Conservation (phyloP, 2,329 filamentous ascomycete genomes). For the Chaetomiaceae sp. region DNA sequence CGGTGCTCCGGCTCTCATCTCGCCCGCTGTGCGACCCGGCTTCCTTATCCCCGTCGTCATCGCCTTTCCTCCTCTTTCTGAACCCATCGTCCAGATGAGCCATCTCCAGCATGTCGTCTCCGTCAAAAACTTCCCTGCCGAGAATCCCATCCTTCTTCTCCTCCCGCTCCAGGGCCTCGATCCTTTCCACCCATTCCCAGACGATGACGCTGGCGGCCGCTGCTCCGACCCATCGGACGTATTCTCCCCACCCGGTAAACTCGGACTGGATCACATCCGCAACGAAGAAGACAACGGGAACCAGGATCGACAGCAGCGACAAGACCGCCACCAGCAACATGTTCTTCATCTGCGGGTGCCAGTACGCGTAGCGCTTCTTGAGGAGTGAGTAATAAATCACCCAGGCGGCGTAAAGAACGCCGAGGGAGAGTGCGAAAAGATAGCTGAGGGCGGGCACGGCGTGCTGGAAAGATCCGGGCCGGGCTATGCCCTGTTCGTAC, state of each 20-base stretch:
- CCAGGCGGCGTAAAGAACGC: conserved; percentile 86
- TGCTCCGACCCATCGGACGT: conserved; percentile 93
- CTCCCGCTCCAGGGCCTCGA: conserved; percentile 86
- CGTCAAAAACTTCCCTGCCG: conserved; percentile 86
- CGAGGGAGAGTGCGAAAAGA: conserved; percentile 81
- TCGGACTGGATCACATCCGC: conserved; percentile 82
- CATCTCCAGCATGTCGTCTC: conserved; percentile 82
- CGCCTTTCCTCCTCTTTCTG: conserved; percentile 34
- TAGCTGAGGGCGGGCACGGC: conserved; percentile 89
- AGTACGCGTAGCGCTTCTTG: conserved; percentile 87
- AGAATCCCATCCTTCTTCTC: conserved; percentile 92
- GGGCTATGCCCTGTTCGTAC: conserved; percentile 46
- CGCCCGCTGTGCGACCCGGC: conserved; percentile 14
- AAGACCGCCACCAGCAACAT: conserved; percentile 76
- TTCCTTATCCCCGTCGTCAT: conserved; percentile 30
- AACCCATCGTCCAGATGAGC: conserved; percentile 49
- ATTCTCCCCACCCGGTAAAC: conserved; percentile 89
- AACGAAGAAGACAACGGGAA: conserved; percentile 90
- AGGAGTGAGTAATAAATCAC: conserved; percentile 91
- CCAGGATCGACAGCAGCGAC: conserved; percentile 75
- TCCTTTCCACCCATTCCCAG: conserved; percentile 96
- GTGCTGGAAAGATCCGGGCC: conserved; percentile 75
- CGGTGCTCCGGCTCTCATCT: conserved; percentile 22
- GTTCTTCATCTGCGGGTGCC: conserved; percentile 85
- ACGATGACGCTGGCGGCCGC: conserved; percentile 94